Conservation (phyloP, 768 basidiomycete genomes). For the Lactarius quietus region DNA sequence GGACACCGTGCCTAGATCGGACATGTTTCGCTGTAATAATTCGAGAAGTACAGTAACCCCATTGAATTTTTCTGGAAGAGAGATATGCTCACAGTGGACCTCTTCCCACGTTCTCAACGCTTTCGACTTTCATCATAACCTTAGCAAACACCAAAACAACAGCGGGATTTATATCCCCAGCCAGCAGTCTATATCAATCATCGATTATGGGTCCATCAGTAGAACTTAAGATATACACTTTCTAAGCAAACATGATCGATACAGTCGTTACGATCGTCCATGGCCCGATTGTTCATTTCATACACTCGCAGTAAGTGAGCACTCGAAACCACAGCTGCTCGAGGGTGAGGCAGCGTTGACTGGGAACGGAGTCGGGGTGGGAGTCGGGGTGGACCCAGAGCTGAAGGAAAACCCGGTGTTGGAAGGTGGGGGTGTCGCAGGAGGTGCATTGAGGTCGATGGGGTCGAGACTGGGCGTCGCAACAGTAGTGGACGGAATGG, state of each 20-base stretch:
- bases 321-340: not conserved
- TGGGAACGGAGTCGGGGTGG: not conserved
- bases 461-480: not conserved
- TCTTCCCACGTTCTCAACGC: not conserved
- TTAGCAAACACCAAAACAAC: too few species aligned
- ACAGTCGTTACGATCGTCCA: not conserved
- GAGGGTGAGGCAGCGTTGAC: not conserved
- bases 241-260: not conserved
- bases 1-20: not conserved
- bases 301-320: conserved; percentile 3
- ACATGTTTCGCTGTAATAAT: too few species aligned
- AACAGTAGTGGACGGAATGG: not conserved
- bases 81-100: not conserved
- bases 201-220: not conserved
- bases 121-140: not conserved
- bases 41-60: too few species aligned
- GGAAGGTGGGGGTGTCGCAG: not conserved
- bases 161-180: not conserved
- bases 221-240: not conserved
- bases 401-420: conserved; percentile 2
- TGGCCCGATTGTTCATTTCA: not conserved
- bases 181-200: too few species aligned
- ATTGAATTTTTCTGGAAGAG: not conserved
- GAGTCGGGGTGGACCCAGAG: conserved; percentile 1
- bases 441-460: conserved; percentile 6